phyloP scores from a whole-genome alignment of 192 early-diverging fungal genomes.

The Jimgerdemannia flammicorona region DNA sequence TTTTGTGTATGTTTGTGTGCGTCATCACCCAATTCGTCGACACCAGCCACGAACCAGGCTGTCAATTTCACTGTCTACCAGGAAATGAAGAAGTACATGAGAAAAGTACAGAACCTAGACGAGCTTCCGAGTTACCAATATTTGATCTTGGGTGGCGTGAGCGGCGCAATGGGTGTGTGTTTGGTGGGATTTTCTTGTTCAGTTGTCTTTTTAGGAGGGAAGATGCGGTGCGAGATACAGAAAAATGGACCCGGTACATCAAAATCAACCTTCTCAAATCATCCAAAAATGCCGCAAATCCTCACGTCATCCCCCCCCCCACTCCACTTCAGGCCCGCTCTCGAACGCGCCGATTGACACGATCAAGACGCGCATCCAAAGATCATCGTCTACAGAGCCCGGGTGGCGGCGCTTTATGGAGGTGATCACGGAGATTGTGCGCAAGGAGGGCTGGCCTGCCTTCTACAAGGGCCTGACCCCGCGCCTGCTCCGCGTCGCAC shows the following conservation, averaged over 20 bases:
- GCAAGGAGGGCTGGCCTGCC: slow-evolving; percentile 87
- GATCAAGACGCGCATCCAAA: slow-evolving; percentile 98
- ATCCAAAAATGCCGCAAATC: background rate
- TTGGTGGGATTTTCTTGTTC: slow-evolving; percentile 14
- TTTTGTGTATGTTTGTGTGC: background rate
- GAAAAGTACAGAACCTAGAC: slow-evolving; percentile 63
- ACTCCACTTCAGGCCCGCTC: slow-evolving; percentile 58
- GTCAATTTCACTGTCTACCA: slow-evolving; percentile 99
- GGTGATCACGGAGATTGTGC: slow-evolving; percentile 72
- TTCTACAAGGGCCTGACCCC: slow-evolving; percentile 97
- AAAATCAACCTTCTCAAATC: background rate
- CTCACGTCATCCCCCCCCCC: background rate
- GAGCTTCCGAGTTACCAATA: slow-evolving; percentile 90
- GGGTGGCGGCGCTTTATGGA: slow-evolving; percentile 77
- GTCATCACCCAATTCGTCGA: background rate
- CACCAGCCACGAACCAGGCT: slow-evolving; percentile 90
- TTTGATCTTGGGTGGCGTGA: slow-evolving; percentile 85
- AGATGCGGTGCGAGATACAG: too few species aligned
- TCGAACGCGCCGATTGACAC: slow-evolving; percentile 98
- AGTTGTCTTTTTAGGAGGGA: slow-evolving; percentile 21
- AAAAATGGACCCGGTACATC: too few species aligned
- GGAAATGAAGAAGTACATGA: slow-evolving; percentile 79
- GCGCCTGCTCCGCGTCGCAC: slow-evolving; percentile 89
- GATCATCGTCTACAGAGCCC: slow-evolving; percentile 62
- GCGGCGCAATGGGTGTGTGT: slow-evolving; percentile 62